Conservation (phyloP, 768 basidiomycete genomes). For the Amanita thiersii region DNA sequence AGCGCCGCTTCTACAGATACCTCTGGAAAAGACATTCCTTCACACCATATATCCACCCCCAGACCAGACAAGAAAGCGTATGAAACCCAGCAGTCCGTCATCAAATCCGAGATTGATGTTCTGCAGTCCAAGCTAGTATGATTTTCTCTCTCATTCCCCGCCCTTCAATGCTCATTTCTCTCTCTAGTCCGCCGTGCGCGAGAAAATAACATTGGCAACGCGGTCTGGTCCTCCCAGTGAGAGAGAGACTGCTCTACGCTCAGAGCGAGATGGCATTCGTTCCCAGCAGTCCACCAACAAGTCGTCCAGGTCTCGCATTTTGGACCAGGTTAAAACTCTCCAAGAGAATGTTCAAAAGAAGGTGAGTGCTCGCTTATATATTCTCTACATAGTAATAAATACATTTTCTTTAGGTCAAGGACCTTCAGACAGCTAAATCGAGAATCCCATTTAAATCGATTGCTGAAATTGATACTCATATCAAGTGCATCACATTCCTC, state of each 20-base stretch:
- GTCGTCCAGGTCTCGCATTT: conserved; percentile 54
- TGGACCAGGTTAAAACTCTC: conserved; percentile 72
- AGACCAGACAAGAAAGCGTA: conserved; percentile 83
- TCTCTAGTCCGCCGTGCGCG: conserved; percentile 55
- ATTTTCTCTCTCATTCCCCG: conserved; percentile 14
- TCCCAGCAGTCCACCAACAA: conserved; percentile 75
- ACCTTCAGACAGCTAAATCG: conserved; percentile 70
- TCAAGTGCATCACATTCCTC: conserved; percentile 48
- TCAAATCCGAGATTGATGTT: conserved; percentile 79
- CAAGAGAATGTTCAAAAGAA: conserved; percentile 80
- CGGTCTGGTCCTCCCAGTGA: conserved; percentile 65
- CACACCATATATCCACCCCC: conserved; percentile 41
- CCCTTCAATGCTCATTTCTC: conserved; percentile 9
- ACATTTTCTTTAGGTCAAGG: conserved; percentile 56
- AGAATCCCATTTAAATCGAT: conserved; percentile 78
- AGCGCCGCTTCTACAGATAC: not conserved
- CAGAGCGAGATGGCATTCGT: conserved; percentile 76
- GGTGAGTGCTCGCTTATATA: conserved; percentile 29
- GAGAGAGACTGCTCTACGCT: conserved; percentile 58
- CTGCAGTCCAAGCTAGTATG: conserved; percentile 76
- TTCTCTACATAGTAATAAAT: conserved; percentile 2
- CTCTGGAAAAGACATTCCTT: conserved; percentile 22
- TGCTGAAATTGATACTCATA: conserved; percentile 79
- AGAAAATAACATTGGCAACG: conserved; percentile 62
- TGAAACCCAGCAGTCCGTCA: conserved; percentile 76